A percentile compares a stretch with the other conserved stretches of the same genome.
phyloP scores from a whole-genome alignment of 257 asterid genomes.

The Craterostigma plantagineum region DNA sequence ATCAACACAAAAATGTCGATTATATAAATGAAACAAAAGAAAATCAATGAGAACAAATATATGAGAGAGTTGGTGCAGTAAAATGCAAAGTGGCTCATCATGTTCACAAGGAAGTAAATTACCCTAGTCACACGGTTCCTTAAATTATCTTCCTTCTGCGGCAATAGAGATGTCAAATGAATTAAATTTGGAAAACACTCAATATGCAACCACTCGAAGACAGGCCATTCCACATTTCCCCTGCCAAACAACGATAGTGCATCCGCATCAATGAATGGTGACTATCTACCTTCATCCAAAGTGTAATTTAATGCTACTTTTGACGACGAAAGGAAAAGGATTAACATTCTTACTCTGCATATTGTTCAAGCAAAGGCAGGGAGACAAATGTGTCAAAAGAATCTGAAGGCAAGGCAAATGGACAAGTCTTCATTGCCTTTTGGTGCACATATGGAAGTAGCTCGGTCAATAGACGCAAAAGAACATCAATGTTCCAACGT shows the following conservation, averaged over 20 bases:
- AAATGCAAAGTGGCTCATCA: constrained; percentile 9
- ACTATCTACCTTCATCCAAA: background rate
- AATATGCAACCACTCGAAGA: constrained; percentile 73
- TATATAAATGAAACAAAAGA: constrained; percentile 7
- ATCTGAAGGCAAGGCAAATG: constrained; percentile 43
- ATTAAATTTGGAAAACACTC: constrained; percentile 83
- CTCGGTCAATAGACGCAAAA: constrained; percentile 64
- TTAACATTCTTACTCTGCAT: constrained; percentile 44
- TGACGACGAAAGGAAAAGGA: constrained; percentile 4
- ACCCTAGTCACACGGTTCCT: constrained; percentile 72
- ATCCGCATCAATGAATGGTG: constrained; percentile 10
- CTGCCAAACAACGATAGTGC: constrained; percentile 25
- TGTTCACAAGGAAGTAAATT: constrained; percentile 10
- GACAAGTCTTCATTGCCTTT: constrained; percentile 68
- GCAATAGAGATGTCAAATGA: constrained; percentile 63
- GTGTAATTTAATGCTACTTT: background rate
- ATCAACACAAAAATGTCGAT: constrained; percentile 13
- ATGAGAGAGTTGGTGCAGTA: background rate
- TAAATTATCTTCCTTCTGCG: constrained; percentile 87
- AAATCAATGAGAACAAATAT: constrained; percentile 3
- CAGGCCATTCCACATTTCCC: constrained; percentile 72
- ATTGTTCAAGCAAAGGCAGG: constrained; percentile 42
- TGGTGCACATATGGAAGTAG: constrained; percentile 55
- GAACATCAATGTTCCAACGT: constrained; percentile 86
- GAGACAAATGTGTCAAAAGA: constrained; percentile 30